phyloP scores from a whole-genome alignment of 768 basidiomycete genomes.

The Leccinum longicurvipes region DNA sequence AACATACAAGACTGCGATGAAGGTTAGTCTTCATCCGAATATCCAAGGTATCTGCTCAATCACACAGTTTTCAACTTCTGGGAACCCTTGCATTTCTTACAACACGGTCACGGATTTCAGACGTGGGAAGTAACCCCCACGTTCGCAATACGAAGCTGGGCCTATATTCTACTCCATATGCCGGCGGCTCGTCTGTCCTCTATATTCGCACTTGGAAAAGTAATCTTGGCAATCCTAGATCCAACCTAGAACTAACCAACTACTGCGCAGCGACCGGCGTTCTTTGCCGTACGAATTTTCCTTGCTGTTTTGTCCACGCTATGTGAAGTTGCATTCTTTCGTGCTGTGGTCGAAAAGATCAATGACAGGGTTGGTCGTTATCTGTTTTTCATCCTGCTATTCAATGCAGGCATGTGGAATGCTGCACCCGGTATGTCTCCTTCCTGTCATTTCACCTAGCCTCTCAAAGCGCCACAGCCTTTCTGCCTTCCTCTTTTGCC shows the following conservation, averaged over 20 bases:
- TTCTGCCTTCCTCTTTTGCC: constrained; percentile 92
- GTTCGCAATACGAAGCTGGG: constrained; percentile 93
- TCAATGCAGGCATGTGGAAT: constrained; percentile 94
- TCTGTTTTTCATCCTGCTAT: constrained; percentile 78
- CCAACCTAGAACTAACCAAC: constrained; percentile 12
- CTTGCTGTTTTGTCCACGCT: constrained; percentile 70
- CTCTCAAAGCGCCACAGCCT: constrained; percentile 49
- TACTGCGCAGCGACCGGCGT: constrained; percentile 65
- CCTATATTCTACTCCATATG: constrained; percentile 84
- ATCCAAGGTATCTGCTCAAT: neutral
- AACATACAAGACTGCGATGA: constrained; percentile 97
- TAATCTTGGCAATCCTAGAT: constrained; percentile 29
- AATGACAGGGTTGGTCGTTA: constrained; percentile 94
- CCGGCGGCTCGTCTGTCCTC: constrained; percentile 59
- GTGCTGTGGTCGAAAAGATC: constrained; percentile 73
- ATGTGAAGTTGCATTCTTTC: constrained; percentile 81
- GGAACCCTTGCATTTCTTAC: constrained; percentile 94
- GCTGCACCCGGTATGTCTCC: constrained; percentile 64
- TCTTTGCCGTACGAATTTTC: constrained; percentile 84
- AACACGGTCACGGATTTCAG: constrained; percentile 86
- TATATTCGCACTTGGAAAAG: constrained; percentile 69
- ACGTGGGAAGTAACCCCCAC: constrained; percentile 96
- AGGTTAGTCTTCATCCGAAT: constrained; percentile 46
- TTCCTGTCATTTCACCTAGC: neutral
- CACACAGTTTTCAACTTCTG: constrained; percentile 95